These are phyloP conservation scores for Crithidia thermophila DNA, from an alignment of 208 protist species.

Conservation along the genomic window DNA sequence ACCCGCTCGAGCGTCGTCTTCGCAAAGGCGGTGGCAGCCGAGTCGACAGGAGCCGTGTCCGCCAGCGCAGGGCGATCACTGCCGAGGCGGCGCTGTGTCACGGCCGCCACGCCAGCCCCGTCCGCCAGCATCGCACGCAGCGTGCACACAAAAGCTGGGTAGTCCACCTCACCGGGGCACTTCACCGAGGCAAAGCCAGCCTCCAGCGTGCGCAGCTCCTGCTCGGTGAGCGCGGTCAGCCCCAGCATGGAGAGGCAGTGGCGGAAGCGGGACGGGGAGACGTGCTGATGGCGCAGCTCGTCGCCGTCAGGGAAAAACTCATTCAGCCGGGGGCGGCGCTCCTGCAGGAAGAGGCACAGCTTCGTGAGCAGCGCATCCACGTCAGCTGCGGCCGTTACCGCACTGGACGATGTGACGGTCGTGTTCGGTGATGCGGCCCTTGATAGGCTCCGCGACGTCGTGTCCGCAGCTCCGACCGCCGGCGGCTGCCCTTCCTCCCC, in stretches of 20 bases:
- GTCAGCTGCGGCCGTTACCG: slow-evolving; percentile 3
- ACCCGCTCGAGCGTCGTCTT: slow-evolving; percentile 47
- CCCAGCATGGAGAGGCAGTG: slow-evolving; percentile 80
- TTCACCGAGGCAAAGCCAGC: slow-evolving; percentile 45
- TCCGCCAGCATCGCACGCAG: slow-evolving; percentile 55
- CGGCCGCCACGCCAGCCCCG: slow-evolving; percentile 48
- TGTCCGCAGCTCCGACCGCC: slow-evolving; percentile 6
- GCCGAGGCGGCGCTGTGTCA: slow-evolving; percentile 48
- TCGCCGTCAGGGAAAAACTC: slow-evolving; percentile 91
- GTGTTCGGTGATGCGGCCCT: neutral
- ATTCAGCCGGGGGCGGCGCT: slow-evolving; percentile 59
- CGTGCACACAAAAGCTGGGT: slow-evolving; percentile 66
- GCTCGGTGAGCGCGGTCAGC: slow-evolving; percentile 47
- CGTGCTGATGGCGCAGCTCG: slow-evolving; percentile 79
- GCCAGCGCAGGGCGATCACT: neutral
- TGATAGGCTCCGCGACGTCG: neutral
- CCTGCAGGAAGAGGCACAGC: slow-evolving; percentile 72
- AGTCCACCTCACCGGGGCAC: slow-evolving; percentile 51
- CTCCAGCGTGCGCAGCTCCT: slow-evolving; percentile 62
- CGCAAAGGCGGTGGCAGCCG: slow-evolving; percentile 21
- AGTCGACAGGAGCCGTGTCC: neutral
- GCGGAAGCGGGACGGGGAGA: slow-evolving; percentile 78
- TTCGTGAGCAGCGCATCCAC: slow-evolving; percentile 54
- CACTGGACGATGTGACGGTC: neutral
- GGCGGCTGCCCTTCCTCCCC: slow-evolving; percentile 32